Evolutionary conservation across 139 green algal genomes (phyloP).

Genomic region (Micromonas pusilla): DNA sequence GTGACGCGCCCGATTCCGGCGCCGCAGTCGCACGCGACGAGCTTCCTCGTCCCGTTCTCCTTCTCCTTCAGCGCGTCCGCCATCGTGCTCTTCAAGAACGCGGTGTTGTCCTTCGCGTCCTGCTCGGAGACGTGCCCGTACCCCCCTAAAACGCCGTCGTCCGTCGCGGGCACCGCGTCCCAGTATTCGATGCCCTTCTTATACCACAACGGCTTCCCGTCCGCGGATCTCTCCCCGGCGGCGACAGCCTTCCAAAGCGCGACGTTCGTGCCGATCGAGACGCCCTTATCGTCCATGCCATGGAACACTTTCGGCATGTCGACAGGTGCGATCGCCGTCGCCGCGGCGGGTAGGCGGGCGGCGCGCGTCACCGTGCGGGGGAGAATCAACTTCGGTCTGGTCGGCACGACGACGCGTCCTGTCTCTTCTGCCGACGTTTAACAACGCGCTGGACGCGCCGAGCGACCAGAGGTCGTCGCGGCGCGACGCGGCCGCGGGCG

Average conservation of each 20-base stretch:
- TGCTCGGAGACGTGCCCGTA: constrained; percentile 65
- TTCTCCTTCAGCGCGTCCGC: constrained; percentile 45
- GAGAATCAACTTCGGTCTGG: not conserved
- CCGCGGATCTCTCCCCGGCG: not conserved
- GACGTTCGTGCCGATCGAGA: not conserved
- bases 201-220: constrained; percentile 28
- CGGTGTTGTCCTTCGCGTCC: constrained; percentile 63
- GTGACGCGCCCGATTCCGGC: constrained; percentile 85
- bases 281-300: not conserved
- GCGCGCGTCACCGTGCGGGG: not conserved
- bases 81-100: constrained; percentile 31
- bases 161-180: constrained; percentile 36
- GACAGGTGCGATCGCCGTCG: not conserved
- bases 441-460: no score
- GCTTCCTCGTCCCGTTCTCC: constrained; percentile 24
- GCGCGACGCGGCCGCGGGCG: not conserved
- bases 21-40: constrained; percentile 73
- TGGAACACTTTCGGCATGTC: not conserved
- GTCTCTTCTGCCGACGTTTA: not conserved
- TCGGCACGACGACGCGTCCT: not conserved
- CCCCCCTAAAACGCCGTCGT: constrained; percentile 65
- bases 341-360: not conserved
- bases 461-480: no score
- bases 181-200: constrained; percentile 45
- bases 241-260: not conserved